Percentiles rank a stretch among this genome's conserved stretches.
These are phyloP conservation scores for Edhazardia aedis DNA, from an alignment of 371 early-diverging fungal genomes.

Conservation along the genomic window DNA sequence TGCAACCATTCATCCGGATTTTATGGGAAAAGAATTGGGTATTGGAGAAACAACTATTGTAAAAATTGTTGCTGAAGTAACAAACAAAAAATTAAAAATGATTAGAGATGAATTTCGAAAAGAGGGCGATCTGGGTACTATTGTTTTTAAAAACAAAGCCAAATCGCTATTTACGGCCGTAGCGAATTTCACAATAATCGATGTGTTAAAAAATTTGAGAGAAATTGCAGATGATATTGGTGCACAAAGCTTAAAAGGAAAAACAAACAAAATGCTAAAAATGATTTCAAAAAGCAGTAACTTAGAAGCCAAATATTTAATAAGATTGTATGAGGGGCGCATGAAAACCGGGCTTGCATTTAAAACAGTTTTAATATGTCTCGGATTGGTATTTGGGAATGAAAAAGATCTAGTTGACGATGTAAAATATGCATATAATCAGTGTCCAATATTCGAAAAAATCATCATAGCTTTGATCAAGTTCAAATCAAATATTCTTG, in stretches of 20 bases:
- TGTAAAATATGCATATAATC: conserved; percentile 43
- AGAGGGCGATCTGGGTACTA: conserved; percentile 39
- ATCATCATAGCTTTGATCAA: conserved; percentile 37
- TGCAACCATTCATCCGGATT: conserved; percentile 33
- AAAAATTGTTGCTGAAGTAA: conserved; percentile 26
- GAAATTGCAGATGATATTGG: conserved; percentile 25
- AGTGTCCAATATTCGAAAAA: conserved; percentile 31
- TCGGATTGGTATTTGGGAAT: conserved; percentile 29
- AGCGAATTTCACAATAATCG: conserved; percentile 14
- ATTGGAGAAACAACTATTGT: conserved; percentile 42
- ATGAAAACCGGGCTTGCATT: conserved; percentile 45
- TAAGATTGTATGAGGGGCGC: conserved; percentile 43
- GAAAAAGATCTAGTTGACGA: conserved; percentile 4
- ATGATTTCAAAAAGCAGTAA: conserved; percentile 22
- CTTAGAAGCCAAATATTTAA: conserved; percentile 42
- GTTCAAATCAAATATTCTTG: conserved; percentile 49
- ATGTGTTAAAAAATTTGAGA: conserved; percentile 28
- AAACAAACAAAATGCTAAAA: conserved; percentile 28
- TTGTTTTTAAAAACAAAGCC: conserved; percentile 42
- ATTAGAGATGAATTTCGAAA: conserved; percentile 28
- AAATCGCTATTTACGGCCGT: conserved; percentile 22
- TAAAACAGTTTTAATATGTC: conserved; percentile 40
- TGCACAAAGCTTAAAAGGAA: conserved; percentile 18
- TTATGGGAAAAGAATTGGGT: conserved; percentile 38
- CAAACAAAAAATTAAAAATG: conserved; percentile 9